Percentiles rank a stretch among this genome's conserved stretches.
phyloP scores from a whole-genome alignment of 495 filamentous ascomycete genomes.

The Trypethelium eluteriae region DNA sequence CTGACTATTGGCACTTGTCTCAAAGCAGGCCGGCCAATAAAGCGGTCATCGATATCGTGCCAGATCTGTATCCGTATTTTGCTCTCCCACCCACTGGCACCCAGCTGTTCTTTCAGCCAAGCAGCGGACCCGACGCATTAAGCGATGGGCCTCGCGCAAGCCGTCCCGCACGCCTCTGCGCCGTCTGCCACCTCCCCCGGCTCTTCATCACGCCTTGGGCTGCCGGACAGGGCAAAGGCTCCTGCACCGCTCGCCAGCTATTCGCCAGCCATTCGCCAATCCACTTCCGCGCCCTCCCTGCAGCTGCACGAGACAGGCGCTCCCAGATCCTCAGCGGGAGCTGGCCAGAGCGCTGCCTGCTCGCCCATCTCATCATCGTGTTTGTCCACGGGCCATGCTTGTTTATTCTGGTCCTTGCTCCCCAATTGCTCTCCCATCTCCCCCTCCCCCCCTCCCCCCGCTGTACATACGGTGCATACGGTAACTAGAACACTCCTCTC shows the following conservation, averaged over 20 bases:
- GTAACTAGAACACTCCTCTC: neutral
- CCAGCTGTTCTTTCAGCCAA: neutral
- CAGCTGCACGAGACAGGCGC: slow-evolving; percentile 44
- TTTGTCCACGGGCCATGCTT: slow-evolving; percentile 6
- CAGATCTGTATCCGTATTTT: neutral
- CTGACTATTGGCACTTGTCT: slow-evolving; percentile 13
- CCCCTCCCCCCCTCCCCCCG: neutral
- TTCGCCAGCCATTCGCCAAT: slow-evolving; percentile 5
- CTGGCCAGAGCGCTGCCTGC: slow-evolving; percentile 11
- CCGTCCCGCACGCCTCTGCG: slow-evolving; percentile 9
- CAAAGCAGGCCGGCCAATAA: slow-evolving; percentile 8
- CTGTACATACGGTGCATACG: neutral
- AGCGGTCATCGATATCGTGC: neutral
- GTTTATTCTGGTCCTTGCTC: slow-evolving; percentile 9
- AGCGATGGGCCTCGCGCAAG: slow-evolving; percentile 10
- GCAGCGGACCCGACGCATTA: slow-evolving; percentile 6
- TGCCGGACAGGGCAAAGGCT: too few relatives aligned
- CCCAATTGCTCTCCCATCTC: neutral
- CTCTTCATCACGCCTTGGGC: neutral
- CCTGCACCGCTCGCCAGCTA: neutral
- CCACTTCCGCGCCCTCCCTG: slow-evolving; percentile 45
- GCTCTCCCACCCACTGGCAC: neutral
- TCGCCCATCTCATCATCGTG: slow-evolving; percentile 12
- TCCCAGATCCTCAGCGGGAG: slow-evolving; percentile 34
- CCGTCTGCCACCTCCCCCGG: neutral